Percentiles rank a stretch among this genome's conserved stretches.
Evolutionary conservation across 306 rosid genomes (phyloP).

Genomic region (Sophora flavescens): DNA sequence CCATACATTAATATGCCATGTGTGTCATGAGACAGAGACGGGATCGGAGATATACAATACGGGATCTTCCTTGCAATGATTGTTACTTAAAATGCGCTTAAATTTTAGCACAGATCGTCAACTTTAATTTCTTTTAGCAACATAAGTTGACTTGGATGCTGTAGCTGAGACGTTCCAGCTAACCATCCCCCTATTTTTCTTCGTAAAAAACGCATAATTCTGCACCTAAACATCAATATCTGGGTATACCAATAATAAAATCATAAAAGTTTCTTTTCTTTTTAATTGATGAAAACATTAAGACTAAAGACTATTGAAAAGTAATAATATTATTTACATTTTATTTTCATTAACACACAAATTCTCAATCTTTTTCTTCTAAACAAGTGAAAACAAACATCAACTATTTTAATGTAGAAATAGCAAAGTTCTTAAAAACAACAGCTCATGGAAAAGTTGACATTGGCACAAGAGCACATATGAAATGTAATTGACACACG

Average conservation of each 20-base stretch:
- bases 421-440: too few relatives aligned
- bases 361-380: too few relatives aligned
- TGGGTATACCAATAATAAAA: too few relatives aligned
- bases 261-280: too few relatives aligned
- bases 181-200: not conserved
- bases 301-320: too few relatives aligned
- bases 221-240: too few relatives aligned
- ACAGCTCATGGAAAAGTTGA: slow-evolving; percentile 31
- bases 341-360: too few relatives aligned
- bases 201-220: not conserved
- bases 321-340: too few relatives aligned
- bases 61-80: not conserved
- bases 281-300: too few relatives aligned
- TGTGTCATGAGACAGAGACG: slow-evolving; percentile 40
- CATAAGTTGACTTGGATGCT: slow-evolving; percentile 22
- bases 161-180: slow-evolving; percentile 14
- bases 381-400: too few relatives aligned
- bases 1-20: slow-evolving; percentile 41
- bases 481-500: not conserved
- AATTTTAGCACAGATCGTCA: slow-evolving; percentile 6
- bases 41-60: not conserved
- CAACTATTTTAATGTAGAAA: too few relatives aligned
- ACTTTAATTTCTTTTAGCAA: slow-evolving; percentile 6
- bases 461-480: not conserved
- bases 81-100: slow-evolving; percentile 9